Conservation (phyloP, 176 grass and related monocot species). For the Avena sativa region DNA sequence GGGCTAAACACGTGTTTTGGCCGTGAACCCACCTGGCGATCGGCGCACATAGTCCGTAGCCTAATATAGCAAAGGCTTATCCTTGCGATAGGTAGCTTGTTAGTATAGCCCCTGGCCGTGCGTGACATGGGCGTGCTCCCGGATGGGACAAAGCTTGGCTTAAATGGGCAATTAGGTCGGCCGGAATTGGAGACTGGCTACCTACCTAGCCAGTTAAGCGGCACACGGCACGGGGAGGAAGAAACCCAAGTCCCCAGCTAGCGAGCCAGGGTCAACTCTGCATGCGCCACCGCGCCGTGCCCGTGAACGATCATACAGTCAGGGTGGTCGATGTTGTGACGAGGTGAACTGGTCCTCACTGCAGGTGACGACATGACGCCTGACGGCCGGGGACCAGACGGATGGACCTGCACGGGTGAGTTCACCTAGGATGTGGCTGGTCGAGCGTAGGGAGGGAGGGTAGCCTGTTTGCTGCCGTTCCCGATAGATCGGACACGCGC, state of each 20-base stretch:
- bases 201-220: neutral
- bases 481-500: conserved; percentile 25
- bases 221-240: neutral
- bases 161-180: neutral
- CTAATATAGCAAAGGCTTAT: neutral
- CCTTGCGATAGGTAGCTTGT: neutral
- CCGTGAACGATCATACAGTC: neutral
- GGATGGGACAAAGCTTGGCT: conserved; percentile 34
- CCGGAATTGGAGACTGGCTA: conserved; percentile 34
- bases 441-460: neutral
- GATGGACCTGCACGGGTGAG: neutral
- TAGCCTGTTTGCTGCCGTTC: conserved; percentile 37
- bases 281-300: neutral
- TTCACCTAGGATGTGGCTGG: neutral
- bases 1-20: conserved; percentile 29
- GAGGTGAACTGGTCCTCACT: neutral
- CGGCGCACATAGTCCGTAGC: neutral
- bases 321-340: neutral
- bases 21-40: conserved; percentile 38
- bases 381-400: neutral
- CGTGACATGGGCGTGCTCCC: neutral
- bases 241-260: neutral
- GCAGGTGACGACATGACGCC: neutral
- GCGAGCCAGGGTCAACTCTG: conserved; percentile 12
- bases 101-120: neutral